Percentiles rank a stretch among this genome's conserved stretches.
These are phyloP conservation scores for Myxozyma neglecta DNA, from an alignment of 805 yeast genomes.

Conservation along the genomic window DNA sequence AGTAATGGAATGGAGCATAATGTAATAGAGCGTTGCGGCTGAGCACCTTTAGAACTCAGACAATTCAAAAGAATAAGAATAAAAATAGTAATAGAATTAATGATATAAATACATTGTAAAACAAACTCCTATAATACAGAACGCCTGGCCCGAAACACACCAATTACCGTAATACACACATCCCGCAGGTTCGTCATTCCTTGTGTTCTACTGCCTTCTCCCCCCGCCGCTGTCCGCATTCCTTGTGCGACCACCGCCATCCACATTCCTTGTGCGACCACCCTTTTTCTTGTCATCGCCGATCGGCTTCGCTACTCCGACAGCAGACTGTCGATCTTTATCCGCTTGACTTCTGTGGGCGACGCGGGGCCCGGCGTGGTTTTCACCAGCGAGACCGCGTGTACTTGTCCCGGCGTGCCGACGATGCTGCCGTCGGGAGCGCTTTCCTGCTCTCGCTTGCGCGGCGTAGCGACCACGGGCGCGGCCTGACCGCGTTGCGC, in stretches of 20 bases:
- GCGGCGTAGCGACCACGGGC: neutral
- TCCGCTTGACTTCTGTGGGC: conserved; percentile 19
- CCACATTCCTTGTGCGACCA: too few species aligned
- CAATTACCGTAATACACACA: neutral
- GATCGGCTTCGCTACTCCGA: neutral
- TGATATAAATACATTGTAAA: neutral
- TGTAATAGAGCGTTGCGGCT: too few species aligned
- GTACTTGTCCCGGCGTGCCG: neutral
- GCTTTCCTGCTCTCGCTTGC: neutral
- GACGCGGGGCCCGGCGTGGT: neutral
- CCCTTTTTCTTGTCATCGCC: neutral
- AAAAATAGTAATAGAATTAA: neutral
- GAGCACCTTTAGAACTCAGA: too few species aligned
- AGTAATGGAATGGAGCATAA: too few species aligned
- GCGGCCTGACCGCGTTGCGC: conserved; percentile 9
- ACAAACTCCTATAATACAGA: neutral
- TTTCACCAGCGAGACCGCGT: neutral
- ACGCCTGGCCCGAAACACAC: neutral
- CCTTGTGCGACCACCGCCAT: too few species aligned
- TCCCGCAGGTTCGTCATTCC: too few species aligned
- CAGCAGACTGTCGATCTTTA: conserved; percentile 26
- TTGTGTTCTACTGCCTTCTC: too few species aligned
- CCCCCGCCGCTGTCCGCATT: too few species aligned
- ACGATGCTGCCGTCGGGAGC: neutral
- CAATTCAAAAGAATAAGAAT: too few species aligned